These are phyloP conservation scores for Paecilomyces dactylethromorphus DNA, from an alignment of 2,329 filamentous ascomycete genomes.

Conservation along the genomic window DNA sequence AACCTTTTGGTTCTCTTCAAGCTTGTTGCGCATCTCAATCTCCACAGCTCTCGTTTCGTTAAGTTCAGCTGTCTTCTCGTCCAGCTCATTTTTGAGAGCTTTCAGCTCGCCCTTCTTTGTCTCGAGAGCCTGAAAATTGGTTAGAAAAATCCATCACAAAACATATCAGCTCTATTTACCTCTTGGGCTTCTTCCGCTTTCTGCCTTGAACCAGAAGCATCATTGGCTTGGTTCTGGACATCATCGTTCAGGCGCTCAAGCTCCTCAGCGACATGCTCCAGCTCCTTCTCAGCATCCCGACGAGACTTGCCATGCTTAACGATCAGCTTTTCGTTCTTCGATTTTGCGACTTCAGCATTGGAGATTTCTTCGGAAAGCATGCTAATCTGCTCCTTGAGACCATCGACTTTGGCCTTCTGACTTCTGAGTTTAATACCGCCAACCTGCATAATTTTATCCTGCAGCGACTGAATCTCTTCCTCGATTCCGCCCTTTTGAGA, in stretches of 20 bases:
- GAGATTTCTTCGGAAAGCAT: conserved; percentile 76
- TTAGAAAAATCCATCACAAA: conserved; percentile 14
- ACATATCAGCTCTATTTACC: conserved; percentile 23
- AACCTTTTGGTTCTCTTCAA: conserved; percentile 91
- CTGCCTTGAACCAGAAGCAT: conserved; percentile 64
- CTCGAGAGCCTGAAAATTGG: conserved; percentile 51
- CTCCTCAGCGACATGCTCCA: conserved; percentile 64
- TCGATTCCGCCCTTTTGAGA: conserved; percentile 85
- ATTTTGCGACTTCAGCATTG: conserved; percentile 76
- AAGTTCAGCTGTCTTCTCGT: conserved; percentile 76
- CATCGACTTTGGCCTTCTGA: conserved; percentile 86
- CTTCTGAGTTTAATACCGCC: conserved; percentile 87
- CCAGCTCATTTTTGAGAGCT: conserved; percentile 74
- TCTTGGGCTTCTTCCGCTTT: conserved; percentile 77
- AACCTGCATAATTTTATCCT: conserved; percentile 97
- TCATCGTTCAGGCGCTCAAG: conserved; percentile 73
- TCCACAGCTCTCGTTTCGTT: conserved; percentile 85
- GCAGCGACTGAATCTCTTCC: conserved; percentile 82
- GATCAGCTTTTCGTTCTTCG: conserved; percentile 90
- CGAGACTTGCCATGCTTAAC: conserved; percentile 79
- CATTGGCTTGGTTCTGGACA: conserved; percentile 67
- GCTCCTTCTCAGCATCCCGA: conserved; percentile 70
- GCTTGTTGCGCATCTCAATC: conserved; percentile 97
- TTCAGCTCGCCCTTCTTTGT: conserved; percentile 75
- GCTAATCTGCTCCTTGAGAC: conserved; percentile 77